Base-by-base conservation (phyloP, 2,329 filamentous ascomycete species). In the Apiospora kogelbergensis region DNA sequence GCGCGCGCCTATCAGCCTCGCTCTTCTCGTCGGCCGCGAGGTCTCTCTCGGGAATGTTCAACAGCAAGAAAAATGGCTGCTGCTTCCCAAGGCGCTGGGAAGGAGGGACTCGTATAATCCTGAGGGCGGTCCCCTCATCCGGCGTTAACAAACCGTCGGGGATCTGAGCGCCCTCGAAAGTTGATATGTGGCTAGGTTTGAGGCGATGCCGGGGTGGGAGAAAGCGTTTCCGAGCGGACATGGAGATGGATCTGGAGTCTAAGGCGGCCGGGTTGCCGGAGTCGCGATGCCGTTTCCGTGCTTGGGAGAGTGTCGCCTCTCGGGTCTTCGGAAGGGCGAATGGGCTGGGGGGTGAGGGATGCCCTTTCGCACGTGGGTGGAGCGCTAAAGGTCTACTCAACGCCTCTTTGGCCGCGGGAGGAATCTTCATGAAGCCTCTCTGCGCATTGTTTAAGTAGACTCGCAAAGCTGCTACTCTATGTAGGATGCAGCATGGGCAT, bases 381-480 rank as follows among this genome's bases (percentile, higher is more conserved):
- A 57, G 37, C 24, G 41, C 60, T 64, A 41, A 40, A 68, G 67
- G 24, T 40, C 67, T 46, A 24, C 22, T 68, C 67, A 68, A 41
- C 67, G 53, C 45, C 48, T 68, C 45, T 40, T 33, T 9, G 17
- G 40, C 20, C 26, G 24, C 24, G 63, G 57, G 48, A 46, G 41
- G 22, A 11, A 30, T 33, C 67, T 68, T 64, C 67, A 68, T 68
- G 22, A 63, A 68, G 66, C 37, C 53, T 37, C 30, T 10, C 37
- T 33, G 30, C 53, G 53, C 30, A 60, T 60, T 60, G 2, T 60
- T 13, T 60, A 57, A 57, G 48, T 57, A 33, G 26, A 26, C 48
- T 57, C 48, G 26, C 48, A 57, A 57, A 57, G 48, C 48, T 57
- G 48, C 48, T 20, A 17, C 15, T 9, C 48, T 24, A n/a, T 46